Evolutionary conservation across 257 asterid species (phyloP), one percentile per base, ranked within the genome.

Genomic region (Jaltomata sinuosa): DNA sequence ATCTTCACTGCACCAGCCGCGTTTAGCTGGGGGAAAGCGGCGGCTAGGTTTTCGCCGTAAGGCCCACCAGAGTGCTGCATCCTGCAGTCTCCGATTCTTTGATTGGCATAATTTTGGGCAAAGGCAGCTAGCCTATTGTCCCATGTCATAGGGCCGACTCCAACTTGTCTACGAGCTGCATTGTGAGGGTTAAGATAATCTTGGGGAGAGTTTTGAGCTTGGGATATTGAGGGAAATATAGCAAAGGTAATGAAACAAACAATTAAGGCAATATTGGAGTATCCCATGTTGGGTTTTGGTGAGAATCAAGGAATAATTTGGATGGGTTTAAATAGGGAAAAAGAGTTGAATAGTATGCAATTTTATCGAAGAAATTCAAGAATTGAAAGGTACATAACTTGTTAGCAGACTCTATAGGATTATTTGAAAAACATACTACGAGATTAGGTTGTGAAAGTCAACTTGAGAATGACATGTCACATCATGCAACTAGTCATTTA

Each of bases 41-140:
- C 86, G 0, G 94, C 91, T 0, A 92, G 64, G 87, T 91, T 92
- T 52, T 93, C 97, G 0, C 97, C 97, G 6, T 92, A 92, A 3
- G 85, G 82, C 0, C 94, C 91, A 0, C 0, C 0, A 0, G 96
- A 93, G 49, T 91, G 93, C 42, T 42, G 15, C 87, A 89, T 67
- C 8, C 25, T 79, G 27, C 95, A 91, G 68, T 92, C 93, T 0
- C 54, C 31, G 0, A 87, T 25, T 16, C 91, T 86, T 6, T 47
- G 3, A 16, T 83, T 49, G 8, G 91, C 93, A 2, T 91, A 90
- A 0, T 53, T 40, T 2, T 86, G 86, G 0, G 95, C 95, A 27
- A 87, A 93, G 21, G 79, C 68, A 0, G 88, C 93, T 6, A 93
- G 40, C 6, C 49, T 88, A 8, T 42, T 21, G 82, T 85, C 59